Conservation (phyloP, 2,329 filamentous ascomycete species). For the Drechslerella coelobrocha region DNA sequence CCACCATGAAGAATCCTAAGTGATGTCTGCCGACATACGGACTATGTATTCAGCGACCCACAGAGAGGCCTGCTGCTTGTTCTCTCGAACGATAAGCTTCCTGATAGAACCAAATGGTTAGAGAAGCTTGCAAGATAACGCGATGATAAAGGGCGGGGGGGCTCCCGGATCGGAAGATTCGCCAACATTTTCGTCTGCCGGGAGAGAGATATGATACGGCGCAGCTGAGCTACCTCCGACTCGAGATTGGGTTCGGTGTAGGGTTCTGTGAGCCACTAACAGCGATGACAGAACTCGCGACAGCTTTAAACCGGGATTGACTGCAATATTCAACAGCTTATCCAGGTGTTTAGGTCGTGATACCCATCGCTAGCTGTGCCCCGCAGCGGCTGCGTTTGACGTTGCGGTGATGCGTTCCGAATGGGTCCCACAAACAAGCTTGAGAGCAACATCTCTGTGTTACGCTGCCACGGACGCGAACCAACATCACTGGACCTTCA, state of each 20-base stretch:
- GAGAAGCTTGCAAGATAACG: neutral
- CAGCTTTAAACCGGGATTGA: slow-evolving; percentile 13
- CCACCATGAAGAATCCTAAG: neutral
- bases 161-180: neutral
- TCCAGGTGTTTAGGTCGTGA: slow-evolving; percentile 4
- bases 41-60: slow-evolving; percentile 50
- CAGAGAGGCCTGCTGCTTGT: slow-evolving; percentile 38
- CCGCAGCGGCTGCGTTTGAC: slow-evolving; percentile 14
- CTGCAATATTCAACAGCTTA: slow-evolving; percentile 11
- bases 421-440: slow-evolving; percentile 17
- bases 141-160: neutral
- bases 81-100: slow-evolving; percentile 48
- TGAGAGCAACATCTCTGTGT: slow-evolving; percentile 49
- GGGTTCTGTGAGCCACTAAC: too few species aligned
- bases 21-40: slow-evolving; percentile 22
- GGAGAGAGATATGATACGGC: too few species aligned
- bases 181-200: neutral
- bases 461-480: slow-evolving; percentile 27
- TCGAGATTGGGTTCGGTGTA: too few species aligned
- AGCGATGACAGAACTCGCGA: too few species aligned
- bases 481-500: slow-evolving; percentile 24
- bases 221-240: too few species aligned
- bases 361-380: neutral
- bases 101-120: slow-evolving; percentile 14
- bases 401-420: slow-evolving; percentile 14